phyloP scores from a whole-genome alignment of 208 protist species.

The Plasmodiophora brassicae region DNA sequence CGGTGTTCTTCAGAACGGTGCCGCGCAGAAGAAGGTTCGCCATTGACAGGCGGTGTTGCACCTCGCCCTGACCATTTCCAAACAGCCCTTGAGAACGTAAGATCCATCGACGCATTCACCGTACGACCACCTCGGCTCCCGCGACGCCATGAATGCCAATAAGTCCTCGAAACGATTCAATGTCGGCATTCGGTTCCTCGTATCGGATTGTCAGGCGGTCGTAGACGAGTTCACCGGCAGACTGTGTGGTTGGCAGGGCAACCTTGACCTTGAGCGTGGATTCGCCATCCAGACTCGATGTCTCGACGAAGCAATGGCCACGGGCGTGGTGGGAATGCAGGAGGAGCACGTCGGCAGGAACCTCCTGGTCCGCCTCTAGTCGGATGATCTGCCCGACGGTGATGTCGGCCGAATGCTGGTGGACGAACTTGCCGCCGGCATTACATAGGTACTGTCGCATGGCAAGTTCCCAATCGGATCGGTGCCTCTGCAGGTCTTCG shows the following conservation, averaged over 20 bases:
- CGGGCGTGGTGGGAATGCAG: neutral
- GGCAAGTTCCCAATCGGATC: neutral
- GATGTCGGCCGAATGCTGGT: neutral
- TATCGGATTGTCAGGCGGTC: neutral
- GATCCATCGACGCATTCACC: neutral
- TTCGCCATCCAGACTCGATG: neutral
- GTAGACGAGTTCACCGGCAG: neutral
- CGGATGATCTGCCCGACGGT: neutral
- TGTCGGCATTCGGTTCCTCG: conserved; percentile 1
- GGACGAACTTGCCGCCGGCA: neutral
- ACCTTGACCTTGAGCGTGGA: conserved; percentile 5
- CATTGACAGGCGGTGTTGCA: neutral
- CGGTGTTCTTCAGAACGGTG: conserved; percentile 13
- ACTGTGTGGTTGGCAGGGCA: neutral
- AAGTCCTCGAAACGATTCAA: neutral
- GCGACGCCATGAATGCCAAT: neutral
- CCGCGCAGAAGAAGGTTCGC: neutral
- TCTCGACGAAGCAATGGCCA: conserved; percentile 13
- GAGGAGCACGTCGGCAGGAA: neutral
- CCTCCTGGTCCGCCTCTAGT: neutral
- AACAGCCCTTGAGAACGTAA: no score
- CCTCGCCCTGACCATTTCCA: neutral
- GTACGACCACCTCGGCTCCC: neutral
- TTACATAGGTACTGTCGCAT: neutral
- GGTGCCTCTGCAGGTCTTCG: conserved; percentile 54